phyloP scores from a whole-genome alignment of 768 basidiomycete species.

The Chalciporus sphaerocephalus region DNA sequence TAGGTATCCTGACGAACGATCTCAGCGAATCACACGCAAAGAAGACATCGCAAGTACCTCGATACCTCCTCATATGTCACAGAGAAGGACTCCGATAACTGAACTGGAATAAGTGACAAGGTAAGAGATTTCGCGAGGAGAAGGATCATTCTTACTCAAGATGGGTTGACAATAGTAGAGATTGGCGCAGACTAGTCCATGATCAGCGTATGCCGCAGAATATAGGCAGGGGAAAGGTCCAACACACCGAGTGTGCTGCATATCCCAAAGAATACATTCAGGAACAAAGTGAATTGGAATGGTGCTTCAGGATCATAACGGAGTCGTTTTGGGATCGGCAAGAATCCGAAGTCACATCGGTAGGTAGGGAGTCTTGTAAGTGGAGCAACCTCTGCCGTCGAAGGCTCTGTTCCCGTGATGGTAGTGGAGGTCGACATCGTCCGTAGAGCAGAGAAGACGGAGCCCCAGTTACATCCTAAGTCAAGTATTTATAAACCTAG shows the following conservation, averaged over 20 bases:
- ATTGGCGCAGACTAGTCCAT: slow-evolving; percentile 46
- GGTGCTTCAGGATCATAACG: slow-evolving; percentile 48
- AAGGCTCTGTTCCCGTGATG: not conserved
- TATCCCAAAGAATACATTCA: slow-evolving; percentile 60
- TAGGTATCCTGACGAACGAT: slow-evolving; percentile 45
- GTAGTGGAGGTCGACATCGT: not conserved
- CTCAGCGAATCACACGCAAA: not conserved
- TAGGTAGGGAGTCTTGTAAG: not conserved
- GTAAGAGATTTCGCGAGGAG: not conserved
- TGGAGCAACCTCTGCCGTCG: not conserved
- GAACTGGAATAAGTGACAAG: slow-evolving; percentile 11
- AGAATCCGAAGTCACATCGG: slow-evolving; percentile 47
- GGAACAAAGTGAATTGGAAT: slow-evolving; percentile 43
- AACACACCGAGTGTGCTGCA: slow-evolving; percentile 43
- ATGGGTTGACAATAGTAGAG: slow-evolving; percentile 79
- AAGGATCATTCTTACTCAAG: slow-evolving; percentile 45
- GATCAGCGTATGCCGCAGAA: not conserved
- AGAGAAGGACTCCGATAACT: slow-evolving; percentile 36
- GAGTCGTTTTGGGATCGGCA: slow-evolving; percentile 55
- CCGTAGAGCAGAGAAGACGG: slow-evolving; percentile 3
- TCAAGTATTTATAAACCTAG: slow-evolving; percentile 4
- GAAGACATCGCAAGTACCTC: slow-evolving; percentile 8
- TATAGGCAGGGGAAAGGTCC: not conserved
- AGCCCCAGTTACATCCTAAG: not conserved
- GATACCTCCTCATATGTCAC: slow-evolving; percentile 33